phyloP scores from a whole-genome alignment of 225 moss, liverwort and hornwort genomes.

The Sphagnum tenellum region DNA sequence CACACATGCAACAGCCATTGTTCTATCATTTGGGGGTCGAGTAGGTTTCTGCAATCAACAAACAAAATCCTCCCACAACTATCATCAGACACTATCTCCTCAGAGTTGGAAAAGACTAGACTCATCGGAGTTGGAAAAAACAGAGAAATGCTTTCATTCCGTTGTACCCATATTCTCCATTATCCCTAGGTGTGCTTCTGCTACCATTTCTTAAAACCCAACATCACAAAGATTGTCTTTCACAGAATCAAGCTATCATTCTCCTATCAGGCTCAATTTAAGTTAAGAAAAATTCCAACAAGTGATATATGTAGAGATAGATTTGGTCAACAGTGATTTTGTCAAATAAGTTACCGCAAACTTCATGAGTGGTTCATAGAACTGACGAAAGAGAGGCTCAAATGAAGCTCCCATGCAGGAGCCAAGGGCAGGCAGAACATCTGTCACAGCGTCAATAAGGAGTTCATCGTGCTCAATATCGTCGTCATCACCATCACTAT shows the following conservation, averaged over 20 bases:
- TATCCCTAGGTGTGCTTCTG: too few species aligned
- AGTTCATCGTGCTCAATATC: slow-evolving; percentile 93
- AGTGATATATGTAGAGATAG: not conserved
- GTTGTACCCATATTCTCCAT: too few species aligned
- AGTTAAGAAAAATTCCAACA: not conserved
- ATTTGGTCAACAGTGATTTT: too few species aligned
- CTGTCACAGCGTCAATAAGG: slow-evolving; percentile 90
- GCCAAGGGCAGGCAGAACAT: slow-evolving; percentile 85
- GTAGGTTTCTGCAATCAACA: slow-evolving; percentile 47
- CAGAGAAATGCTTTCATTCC: not conserved
- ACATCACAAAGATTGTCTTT: too few species aligned
- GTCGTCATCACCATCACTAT: slow-evolving; percentile 90
- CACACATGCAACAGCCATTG: slow-evolving; percentile 96
- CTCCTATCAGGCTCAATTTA: too few species aligned
- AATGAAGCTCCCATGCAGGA: slow-evolving; percentile 86
- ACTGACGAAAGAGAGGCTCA: slow-evolving; percentile 79
- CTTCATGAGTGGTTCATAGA: slow-evolving; percentile 91
- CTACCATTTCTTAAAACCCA: too few species aligned
- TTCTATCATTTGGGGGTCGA: slow-evolving; percentile 81
- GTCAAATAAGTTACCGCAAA: slow-evolving; percentile 50
- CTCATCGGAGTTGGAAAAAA: too few species aligned
- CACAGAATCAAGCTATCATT: too few species aligned
- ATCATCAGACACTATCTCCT: too few species aligned
- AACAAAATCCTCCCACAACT: too few species aligned
- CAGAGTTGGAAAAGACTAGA: too few species aligned